These are phyloP conservation scores for Pyronema domesticum DNA, from an alignment of 495 filamentous ascomycete genomes.

Conservation along the genomic window DNA sequence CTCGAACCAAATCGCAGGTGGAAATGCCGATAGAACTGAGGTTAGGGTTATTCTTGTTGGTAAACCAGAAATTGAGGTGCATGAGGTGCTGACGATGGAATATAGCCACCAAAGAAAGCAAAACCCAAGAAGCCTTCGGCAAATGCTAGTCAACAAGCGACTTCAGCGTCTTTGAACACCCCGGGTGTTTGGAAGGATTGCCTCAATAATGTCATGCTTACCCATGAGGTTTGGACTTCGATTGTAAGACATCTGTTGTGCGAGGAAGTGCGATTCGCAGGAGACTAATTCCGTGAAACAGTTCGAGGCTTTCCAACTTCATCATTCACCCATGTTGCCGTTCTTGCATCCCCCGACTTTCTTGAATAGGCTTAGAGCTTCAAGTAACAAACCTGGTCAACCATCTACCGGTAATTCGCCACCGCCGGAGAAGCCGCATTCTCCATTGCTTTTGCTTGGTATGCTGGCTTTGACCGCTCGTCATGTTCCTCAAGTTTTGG, in stretches of 20 bases:
- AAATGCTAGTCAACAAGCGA: constrained; percentile 9
- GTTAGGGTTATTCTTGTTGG: constrained; percentile 5
- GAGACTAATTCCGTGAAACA: constrained; percentile 22
- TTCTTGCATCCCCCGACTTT: constrained; percentile 70
- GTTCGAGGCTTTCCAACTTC: constrained; percentile 64
- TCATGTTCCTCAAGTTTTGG: constrained; percentile 52
- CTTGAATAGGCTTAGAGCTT: constrained; percentile 37
- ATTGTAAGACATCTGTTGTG: constrained; percentile 21
- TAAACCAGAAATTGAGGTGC: background rate
- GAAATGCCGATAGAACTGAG: constrained; percentile 29
- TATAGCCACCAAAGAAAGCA: constrained; percentile 19
- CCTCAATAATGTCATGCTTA: constrained; percentile 14
- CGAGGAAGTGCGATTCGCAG: background rate
- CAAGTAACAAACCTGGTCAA: constrained; percentile 15
- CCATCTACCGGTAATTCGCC: constrained; percentile 13
- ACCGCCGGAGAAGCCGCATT: constrained; percentile 20
- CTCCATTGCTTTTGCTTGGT: constrained; percentile 54
- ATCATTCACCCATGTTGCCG: constrained; percentile 65
- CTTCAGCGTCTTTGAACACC: constrained; percentile 35
- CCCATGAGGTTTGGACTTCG: constrained; percentile 25
- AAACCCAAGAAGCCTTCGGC: constrained; percentile 20
- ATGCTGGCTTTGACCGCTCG: constrained; percentile 65
- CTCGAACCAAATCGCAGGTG: constrained; percentile 44
- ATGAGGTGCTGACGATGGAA: background rate
- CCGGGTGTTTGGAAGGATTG: constrained; percentile 47